Percentiles rank a stretch among this genome's conserved stretches.
phyloP scores from a whole-genome alignment of 345 rosid species.

The Euphorbia peplus region DNA sequence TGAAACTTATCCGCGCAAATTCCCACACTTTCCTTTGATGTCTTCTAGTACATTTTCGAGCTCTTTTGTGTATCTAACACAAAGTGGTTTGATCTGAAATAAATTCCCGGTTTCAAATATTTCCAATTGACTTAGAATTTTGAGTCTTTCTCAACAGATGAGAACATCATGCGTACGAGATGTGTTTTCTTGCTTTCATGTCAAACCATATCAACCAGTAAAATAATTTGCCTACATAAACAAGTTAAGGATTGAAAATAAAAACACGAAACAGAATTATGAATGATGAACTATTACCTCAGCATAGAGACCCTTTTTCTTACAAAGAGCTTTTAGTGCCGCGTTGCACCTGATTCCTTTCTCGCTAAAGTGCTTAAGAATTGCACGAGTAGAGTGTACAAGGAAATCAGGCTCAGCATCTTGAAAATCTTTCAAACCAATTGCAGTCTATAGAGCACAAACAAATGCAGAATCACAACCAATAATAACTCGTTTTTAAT shows the following conservation, averaged over 20 bases:
- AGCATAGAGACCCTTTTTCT: conserved; percentile 74
- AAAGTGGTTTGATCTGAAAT: too few species aligned
- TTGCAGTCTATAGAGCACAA: conserved; percentile 48
- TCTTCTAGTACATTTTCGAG: too few species aligned
- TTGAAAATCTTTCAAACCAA: conserved; percentile 76
- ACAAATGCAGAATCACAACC: conserved; percentile 20
- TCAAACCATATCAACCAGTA: background rate
- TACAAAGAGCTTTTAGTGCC: conserved; percentile 86
- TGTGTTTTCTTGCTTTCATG: background rate
- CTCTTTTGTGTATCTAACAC: too few species aligned
- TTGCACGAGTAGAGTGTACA: conserved; percentile 62
- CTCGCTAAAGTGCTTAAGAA: conserved; percentile 59
- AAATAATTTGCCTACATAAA: background rate
- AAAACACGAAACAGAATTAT: background rate
- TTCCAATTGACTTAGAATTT: too few species aligned
- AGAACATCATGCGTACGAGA: background rate
- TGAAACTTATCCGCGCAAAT: too few species aligned
- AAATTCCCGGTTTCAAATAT: too few species aligned
- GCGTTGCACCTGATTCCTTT: conserved; percentile 54
- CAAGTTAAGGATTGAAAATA: background rate
- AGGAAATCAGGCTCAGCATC: conserved; percentile 88
- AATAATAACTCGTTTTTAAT: background rate
- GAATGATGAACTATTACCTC: conserved; percentile 48
- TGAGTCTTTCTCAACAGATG: background rate
- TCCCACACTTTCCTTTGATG: too few species aligned